Percentiles rank a stretch among this genome's conserved stretches.
These are phyloP conservation scores for Wolfiporia cocos DNA, from an alignment of 1,284 basidiomycete species.

Conservation along the genomic window DNA sequence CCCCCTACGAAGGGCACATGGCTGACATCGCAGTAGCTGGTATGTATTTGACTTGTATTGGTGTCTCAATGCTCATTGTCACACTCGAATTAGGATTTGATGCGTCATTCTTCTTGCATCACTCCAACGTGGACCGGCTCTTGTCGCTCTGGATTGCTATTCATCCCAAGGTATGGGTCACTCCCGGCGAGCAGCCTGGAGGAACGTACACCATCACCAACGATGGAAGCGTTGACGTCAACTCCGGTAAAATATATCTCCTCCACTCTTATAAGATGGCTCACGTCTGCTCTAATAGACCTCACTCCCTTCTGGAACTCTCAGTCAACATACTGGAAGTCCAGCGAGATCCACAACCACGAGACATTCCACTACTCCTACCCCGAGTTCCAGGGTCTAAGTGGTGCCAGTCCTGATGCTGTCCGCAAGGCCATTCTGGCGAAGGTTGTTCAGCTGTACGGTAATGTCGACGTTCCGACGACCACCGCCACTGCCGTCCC, in stretches of 20 bases:
- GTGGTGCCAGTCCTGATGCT: conserved; percentile 22
- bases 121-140: conserved; percentile 42
- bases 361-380: conserved; percentile 33
- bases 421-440: conserved; percentile 28
- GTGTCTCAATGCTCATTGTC: neutral
- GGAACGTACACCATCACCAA: conserved; percentile 32
- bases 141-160: conserved; percentile 40
- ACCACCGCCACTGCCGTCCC: neutral
- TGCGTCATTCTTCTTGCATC: conserved; percentile 45
- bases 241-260: conserved; percentile 27
- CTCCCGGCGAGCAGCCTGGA: conserved; percentile 18
- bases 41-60: conserved; percentile 9
- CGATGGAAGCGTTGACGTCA: conserved; percentile 24
- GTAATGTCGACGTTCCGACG: conserved; percentile 1
- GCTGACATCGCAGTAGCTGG: conserved; percentile 28
- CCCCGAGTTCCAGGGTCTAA: conserved; percentile 37
- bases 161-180: conserved; percentile 34
- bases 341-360: conserved; percentile 17
- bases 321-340: conserved; percentile 27
- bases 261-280: neutral
- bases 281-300: conserved; percentile 11
- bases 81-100: conserved; percentile 31
- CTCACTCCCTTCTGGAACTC: conserved; percentile 28
- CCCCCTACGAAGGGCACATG: conserved; percentile 34
- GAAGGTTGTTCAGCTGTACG: conserved; percentile 26